Evolutionary conservation across 2,329 filamentous ascomycete species (phyloP).

Genomic region (Pseudogymnoascus sp.): DNA sequence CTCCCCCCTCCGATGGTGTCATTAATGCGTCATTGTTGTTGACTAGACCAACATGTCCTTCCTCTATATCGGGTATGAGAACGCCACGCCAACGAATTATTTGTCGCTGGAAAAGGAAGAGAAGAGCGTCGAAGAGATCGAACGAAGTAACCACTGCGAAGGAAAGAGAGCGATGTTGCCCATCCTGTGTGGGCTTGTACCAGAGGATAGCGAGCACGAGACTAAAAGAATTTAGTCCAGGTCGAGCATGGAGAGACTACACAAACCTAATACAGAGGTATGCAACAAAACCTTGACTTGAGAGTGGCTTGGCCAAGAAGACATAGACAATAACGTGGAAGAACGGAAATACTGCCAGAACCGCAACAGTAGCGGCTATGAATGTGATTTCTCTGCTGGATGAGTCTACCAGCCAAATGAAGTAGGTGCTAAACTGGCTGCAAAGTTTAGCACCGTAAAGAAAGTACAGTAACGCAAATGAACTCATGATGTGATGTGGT

Average conservation of each 20-base stretch:
- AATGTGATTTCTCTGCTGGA: too few species aligned
- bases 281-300: too few species aligned
- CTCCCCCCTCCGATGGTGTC: background rate
- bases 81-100: conserved; percentile 10
- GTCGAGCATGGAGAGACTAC: background rate
- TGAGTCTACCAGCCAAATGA: too few species aligned
- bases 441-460: too few species aligned
- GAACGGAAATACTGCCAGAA: too few species aligned
- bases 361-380: too few species aligned
- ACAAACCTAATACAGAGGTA: conserved; percentile 13
- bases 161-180: conserved; percentile 9
- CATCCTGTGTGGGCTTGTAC: conserved; percentile 13
- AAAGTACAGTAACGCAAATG: too few species aligned
- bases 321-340: too few species aligned
- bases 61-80: background rate
- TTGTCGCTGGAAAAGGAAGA: conserved; percentile 14
- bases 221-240: background rate
- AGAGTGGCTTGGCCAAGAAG: too few species aligned
- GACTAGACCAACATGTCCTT: background rate
- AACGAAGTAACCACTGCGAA: conserved; percentile 14
- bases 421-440: too few species aligned
- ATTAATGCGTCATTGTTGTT: background rate
- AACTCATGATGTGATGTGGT: too few species aligned
- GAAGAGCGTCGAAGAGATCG: conserved; percentile 12
- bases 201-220: conserved; percentile 13